Conservation (phyloP, 129 eudicot genomes). For the Saussurea involucrata region DNA sequence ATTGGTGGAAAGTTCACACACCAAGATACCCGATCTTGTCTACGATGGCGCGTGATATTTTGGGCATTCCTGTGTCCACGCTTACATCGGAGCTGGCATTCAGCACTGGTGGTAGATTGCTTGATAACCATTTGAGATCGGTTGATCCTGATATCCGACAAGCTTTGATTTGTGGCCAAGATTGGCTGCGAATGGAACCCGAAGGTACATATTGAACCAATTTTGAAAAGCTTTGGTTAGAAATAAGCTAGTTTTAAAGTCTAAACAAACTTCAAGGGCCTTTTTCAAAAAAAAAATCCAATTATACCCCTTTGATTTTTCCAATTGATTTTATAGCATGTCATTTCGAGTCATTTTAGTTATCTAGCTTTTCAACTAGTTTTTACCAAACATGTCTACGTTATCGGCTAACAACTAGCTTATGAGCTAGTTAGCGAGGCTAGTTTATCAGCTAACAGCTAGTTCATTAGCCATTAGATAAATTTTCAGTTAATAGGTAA, state of each 20-base stretch:
- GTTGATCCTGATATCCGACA: slow-evolving; percentile 68
- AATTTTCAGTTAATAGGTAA: background rate
- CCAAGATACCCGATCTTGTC: slow-evolving; percentile 93
- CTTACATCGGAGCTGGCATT: slow-evolving; percentile 70
- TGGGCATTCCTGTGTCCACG: slow-evolving; percentile 75
- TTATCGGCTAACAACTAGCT: background rate
- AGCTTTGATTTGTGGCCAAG: slow-evolving; percentile 94
- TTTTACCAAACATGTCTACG: background rate
- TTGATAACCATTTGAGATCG: slow-evolving; percentile 61
- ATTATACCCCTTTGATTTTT: background rate
- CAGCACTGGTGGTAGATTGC: slow-evolving; percentile 63
- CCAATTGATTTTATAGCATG: background rate
- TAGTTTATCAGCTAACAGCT: background rate
- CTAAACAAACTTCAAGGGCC: background rate
- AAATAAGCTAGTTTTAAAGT: background rate
- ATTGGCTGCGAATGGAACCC: slow-evolving; percentile 72
- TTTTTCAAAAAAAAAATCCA: no score
- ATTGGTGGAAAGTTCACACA: slow-evolving; percentile 98
- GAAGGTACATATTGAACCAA: slow-evolving; percentile 45
- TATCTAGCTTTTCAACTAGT: no score
- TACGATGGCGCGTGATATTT: slow-evolving; percentile 81
- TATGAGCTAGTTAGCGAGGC: no score
- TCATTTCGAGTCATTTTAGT: no score
- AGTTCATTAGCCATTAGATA: background rate
- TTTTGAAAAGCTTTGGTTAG: background rate